These are phyloP conservation scores for Salix udensis DNA, from an alignment of 345 rosid species.

Conservation along the genomic window DNA sequence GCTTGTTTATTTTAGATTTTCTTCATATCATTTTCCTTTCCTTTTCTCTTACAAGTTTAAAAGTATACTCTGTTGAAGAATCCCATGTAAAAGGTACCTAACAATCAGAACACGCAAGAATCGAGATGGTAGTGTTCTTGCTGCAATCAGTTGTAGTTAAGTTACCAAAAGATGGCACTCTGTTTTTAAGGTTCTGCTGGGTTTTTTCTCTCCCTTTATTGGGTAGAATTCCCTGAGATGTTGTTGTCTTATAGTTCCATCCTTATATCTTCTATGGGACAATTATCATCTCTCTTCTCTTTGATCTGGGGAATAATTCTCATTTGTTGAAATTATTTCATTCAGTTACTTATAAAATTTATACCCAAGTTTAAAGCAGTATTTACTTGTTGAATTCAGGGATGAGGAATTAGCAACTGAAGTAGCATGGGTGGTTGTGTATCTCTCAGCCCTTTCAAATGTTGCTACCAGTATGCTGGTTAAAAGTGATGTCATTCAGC, in stretches of 20 bases:
- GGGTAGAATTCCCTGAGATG: conserved; percentile 5
- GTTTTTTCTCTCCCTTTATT: not conserved
- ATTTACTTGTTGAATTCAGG: conserved; percentile 41
- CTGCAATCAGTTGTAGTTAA: not conserved
- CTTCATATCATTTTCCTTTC: too few species aligned
- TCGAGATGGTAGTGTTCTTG: not conserved
- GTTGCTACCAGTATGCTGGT: conserved; percentile 63
- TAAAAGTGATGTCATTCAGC: conserved; percentile 62
- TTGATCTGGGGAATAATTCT: not conserved
- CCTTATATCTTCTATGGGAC: not conserved
- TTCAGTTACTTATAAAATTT: not conserved
- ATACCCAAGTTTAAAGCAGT: not conserved
- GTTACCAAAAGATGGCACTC: not conserved
- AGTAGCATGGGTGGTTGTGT: conserved; percentile 93
- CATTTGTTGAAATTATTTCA: not conserved
- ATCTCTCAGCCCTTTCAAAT: conserved; percentile 95
- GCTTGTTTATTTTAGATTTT: too few species aligned
- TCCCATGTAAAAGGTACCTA: too few species aligned
- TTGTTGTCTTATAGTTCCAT: not conserved
- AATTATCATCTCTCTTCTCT: not conserved
- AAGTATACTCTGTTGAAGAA: too few species aligned
- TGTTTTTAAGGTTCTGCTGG: not conserved
- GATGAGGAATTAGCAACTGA: conserved; percentile 89
- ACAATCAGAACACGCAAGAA: too few species aligned
- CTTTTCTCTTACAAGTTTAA: too few species aligned